A percentile compares a stretch with the other conserved stretches of the same genome.
Conservation (phyloP, 2,329 filamentous ascomycete species). For the Colletotrichum sp. region DNA sequence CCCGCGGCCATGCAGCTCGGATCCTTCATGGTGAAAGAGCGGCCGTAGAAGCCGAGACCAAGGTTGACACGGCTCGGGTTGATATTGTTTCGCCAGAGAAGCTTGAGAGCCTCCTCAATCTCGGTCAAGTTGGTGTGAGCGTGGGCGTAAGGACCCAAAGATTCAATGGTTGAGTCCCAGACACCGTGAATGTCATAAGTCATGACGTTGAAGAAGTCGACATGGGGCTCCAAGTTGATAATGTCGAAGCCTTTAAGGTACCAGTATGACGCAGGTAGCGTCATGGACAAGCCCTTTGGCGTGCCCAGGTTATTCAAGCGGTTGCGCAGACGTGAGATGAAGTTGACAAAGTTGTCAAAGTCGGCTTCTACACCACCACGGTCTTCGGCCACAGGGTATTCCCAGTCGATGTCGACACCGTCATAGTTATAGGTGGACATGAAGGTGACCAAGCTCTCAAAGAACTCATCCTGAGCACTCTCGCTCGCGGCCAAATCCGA, state of each 20-base stretch:
- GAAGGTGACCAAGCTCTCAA: constrained; percentile 21
- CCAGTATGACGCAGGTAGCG: constrained; percentile 18
- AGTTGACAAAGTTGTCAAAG: constrained; percentile 18
- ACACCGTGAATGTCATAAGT: constrained; percentile 34
- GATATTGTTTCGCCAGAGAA: constrained; percentile 53
- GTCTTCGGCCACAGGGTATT: constrained; percentile 23
- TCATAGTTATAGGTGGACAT: constrained; percentile 28
- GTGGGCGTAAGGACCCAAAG: constrained; percentile 33
- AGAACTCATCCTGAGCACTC: constrained; percentile 21
- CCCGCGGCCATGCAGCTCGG: constrained; percentile 30
- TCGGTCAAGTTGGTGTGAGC: constrained; percentile 54
- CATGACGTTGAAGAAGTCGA: constrained; percentile 33
- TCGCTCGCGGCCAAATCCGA: constrained; percentile 18
- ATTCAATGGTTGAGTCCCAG: constrained; percentile 38
- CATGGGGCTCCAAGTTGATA: background rate
- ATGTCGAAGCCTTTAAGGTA: constrained; percentile 13
- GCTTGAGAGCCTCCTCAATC: constrained; percentile 45
- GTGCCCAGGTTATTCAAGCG: background rate
- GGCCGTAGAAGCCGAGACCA: constrained; percentile 52
- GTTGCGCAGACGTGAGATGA: background rate
- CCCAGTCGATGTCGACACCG: constrained; percentile 32
- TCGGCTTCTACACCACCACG: constrained; percentile 16
- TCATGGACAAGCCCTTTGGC: background rate
- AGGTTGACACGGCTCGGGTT: constrained; percentile 44
- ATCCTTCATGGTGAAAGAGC: constrained; percentile 32